Base-by-base conservation (phyloP, 768 basidiomycete genomes). In the Boletus vinaceobasis region DNA sequence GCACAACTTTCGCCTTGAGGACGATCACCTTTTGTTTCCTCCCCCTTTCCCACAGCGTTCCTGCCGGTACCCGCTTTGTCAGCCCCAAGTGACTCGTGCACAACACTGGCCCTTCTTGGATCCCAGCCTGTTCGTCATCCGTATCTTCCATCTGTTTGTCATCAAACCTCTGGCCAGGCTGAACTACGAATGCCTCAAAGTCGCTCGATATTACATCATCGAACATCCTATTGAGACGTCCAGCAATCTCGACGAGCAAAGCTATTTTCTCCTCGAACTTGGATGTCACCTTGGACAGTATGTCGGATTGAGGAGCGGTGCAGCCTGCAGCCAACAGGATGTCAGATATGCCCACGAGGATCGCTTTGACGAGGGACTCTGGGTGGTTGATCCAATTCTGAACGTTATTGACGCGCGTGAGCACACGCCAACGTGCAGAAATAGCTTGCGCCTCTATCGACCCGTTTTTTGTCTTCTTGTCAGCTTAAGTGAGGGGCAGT, bases 401-500 rank as follows among this genome's bases (percentile, higher is more conserved):
- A 6, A n/a, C 37, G 15, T 8, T 38, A n/a, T 38, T 7, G 9
- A 38, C 17, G 37, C 37, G 37, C 37, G 37, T 7, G n/a, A 38
- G 37, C n/a, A n/a, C 15, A n/a, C 37, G 37, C 37, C 59, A 60
- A 8, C 43, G 58, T 31, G 53, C 59, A 27, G 53, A 56, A 14
- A 56, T 32, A 8, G 59, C 58, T 46, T 60, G 59, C 3, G 58
- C 46, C 11, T 60, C 59, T 60, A 17, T 59, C 32, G 8, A 33
- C 2, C 33, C 7, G 10, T 14, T 55, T 35, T 40, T 15, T 42
- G 6, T 26, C 37, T n/a, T 15, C 29, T 5, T 6, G 4, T 38
- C 13, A 38, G 37, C 37, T n/a, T 2, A 17, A 6, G 2, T n/a
- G n/a, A n/a, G n/a, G 37, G n/a, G 19, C 6, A 1, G 3, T 19